These are phyloP conservation scores for Sugiyamaella valdiviana DNA, from an alignment of 805 yeast genomes.

Conservation along the genomic window DNA sequence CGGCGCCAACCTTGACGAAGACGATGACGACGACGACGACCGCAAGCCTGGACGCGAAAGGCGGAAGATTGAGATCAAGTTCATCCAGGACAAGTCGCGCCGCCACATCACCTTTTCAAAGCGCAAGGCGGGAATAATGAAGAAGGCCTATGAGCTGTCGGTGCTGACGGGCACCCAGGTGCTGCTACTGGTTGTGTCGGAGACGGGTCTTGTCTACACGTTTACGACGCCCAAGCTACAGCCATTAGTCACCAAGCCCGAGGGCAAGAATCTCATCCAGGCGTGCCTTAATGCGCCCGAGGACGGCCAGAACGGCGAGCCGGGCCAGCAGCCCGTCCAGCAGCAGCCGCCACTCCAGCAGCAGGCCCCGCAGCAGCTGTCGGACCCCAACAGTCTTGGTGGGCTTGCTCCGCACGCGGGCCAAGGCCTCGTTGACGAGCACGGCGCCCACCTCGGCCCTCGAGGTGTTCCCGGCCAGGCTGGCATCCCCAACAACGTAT, in stretches of 20 bases:
- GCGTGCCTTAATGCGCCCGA: conserved; percentile 98
- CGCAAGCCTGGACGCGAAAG: conserved; percentile 45
- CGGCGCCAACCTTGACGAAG: conserved; percentile 27
- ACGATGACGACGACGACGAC: conserved; percentile 46
- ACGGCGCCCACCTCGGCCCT: conserved; percentile 16
- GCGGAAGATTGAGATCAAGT: conserved; percentile 93
- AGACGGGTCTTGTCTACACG: conserved; percentile 97
- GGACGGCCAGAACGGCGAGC: conserved; percentile 39
- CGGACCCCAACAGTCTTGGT: conserved; percentile 8
- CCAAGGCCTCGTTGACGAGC: conserved; percentile 20
- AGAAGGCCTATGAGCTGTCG: conserved; percentile 96
- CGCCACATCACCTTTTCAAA: conserved; percentile 97
- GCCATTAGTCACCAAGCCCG: conserved; percentile 94
- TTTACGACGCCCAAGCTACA: conserved; percentile 98
- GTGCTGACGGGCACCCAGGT: conserved; percentile 98
- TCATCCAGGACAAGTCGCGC: conserved; percentile 94
- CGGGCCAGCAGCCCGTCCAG: conserved; percentile 26
- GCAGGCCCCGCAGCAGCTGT: conserved; percentile 29
- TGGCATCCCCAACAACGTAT: conserved; percentile 21
- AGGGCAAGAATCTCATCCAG: conserved; percentile 94
- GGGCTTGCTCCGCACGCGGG: conserved; percentile 11
- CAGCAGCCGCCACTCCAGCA: conserved; percentile 39
- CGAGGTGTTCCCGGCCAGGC: conserved; percentile 19
- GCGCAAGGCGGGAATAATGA: conserved; percentile 98
- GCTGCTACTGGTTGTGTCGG: conserved; percentile 86